Base-by-base conservation (phyloP, 129 eudicot genomes). In the Calendula officinalis region DNA sequence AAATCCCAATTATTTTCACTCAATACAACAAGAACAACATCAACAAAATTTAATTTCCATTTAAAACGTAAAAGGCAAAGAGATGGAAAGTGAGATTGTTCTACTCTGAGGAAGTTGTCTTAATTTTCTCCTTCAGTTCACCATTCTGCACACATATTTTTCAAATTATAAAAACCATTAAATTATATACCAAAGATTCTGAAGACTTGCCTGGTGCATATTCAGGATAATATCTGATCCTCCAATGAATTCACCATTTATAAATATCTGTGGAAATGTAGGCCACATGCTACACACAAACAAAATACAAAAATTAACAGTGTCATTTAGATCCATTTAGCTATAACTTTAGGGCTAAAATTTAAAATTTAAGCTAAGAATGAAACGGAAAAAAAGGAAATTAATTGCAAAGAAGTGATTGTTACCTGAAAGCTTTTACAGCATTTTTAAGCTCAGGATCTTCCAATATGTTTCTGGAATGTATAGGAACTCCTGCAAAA, bases 161-260 rank as follows among this genome's bases (percentile, higher is more conserved):
- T 38, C 22, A 38, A 3, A 35, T 37, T 13, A 5, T 36, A 64
- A 8, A 4, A 16, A 42, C 7, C 2, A 1, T 11, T 33, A 55
- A 6, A 64, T 1, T 6, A 49, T 14, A 45, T 0, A 39, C 3
- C n/a, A 53, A 36, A 57, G 6, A 53, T 16, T 52, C 42, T 30
- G 13, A 15, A n/a, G 27, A 58, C 14, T 74, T 55, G 56, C 96
- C 98, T 92, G 83, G 72, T 92, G 98, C 96, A 92, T 84, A 45
- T 79, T 80, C 6, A 92, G 95, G 65, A 92, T 79, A 73, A 92
- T 92, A 61, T 88, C 98, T 35, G 98, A 92, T 64, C 98, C 98
- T 72, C 98, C 98, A 8, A 92, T 60, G 67, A 92, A 92, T 76
- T 92, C 96, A 37, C 98, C 98, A 39, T 85, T 88, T 68, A 92